These are phyloP conservation scores for Calonectria leucothoes DNA, from an alignment of 2,329 filamentous ascomycete genomes.

Conservation along the genomic window DNA sequence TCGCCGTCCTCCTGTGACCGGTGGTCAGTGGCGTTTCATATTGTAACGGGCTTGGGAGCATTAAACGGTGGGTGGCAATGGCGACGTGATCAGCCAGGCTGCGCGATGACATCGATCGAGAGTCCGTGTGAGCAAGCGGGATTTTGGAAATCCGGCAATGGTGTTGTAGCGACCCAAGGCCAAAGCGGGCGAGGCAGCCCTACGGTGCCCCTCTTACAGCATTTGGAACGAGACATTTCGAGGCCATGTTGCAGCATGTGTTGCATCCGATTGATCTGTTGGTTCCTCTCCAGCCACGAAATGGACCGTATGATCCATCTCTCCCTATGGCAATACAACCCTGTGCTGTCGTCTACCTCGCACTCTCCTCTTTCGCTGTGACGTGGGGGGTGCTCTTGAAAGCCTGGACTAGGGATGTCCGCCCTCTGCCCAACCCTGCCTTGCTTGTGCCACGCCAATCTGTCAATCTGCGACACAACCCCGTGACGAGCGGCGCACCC, in stretches of 20 bases:
- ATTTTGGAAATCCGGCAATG: not conserved
- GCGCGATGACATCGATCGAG: constrained; percentile 5
- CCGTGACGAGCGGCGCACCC: not conserved
- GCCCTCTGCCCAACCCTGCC: constrained; percentile 2
- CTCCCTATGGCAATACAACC: not conserved
- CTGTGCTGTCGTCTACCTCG: not conserved
- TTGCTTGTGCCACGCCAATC: constrained; percentile 12
- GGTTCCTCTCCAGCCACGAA: not conserved
- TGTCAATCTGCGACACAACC: constrained; percentile 19
- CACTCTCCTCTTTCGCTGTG: not conserved
- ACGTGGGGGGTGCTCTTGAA: constrained; percentile 15
- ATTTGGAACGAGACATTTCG: constrained; percentile 9
- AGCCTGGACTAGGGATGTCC: not conserved
- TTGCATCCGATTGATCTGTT: not conserved
- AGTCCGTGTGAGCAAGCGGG: not conserved
- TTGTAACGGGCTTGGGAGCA: not conserved
- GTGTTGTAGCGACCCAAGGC: not conserved
- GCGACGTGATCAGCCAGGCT: not conserved
- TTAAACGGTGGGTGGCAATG: not conserved
- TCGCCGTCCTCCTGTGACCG: constrained; percentile 16
- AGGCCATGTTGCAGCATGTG: not conserved
- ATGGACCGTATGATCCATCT: constrained; percentile 8
- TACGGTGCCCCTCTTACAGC: not conserved
- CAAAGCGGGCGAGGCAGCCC: constrained; percentile 2
- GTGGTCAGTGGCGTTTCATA: constrained; percentile 18